Evolutionary conservation across 371 early-diverging fungal species (phyloP), one percentile per base, ranked within the genome.

Genomic region (Syncephalis plumigaleata): DNA sequence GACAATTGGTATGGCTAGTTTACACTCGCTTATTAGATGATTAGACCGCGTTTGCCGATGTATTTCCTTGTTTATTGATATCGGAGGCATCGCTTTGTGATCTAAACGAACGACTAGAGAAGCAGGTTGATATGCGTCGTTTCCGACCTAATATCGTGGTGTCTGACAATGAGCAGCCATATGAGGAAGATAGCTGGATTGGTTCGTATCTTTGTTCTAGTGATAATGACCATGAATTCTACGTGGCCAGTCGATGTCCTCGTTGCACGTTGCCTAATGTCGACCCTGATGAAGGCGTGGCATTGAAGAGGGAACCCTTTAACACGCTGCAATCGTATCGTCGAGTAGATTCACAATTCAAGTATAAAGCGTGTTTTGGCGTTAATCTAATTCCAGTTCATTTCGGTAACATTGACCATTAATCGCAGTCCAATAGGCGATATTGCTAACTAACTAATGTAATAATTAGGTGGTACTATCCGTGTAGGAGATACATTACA

Each of bases 101-200:
- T 27, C 49, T 65, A 36, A 65, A 65, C 47, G 52, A 52, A 1
- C 54, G 55, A 15, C 42, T 64, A 43, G 56, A 53, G 39, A 39
- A 37, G 11, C 63, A 61, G 4, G 57, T 65, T 31, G 36, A 44
- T 9, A 50, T 44, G 4, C 47, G 56, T 36, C 60, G 60, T 52
- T 65, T 65, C 52, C 56, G 66, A 11, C 63, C 66, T 27, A 65
- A 65, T 44, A 49, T 65, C 17, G 47, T 60, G 2, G 45, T 65
- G 45, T n/a, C 40, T 21, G 31, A 11, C 11, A 31, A 31, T 11
- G 39, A 45, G 20, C 37, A 51, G 39, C 55, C 63, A 27, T 65
- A 43, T 45, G 66, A 63, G 45, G 66, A 65, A 42, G 66, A 65
- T 38, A 58, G 52, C 13, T 65, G 66, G 66, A 58, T 57, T 49